These are phyloP conservation scores for Aspergillus terreus DNA, from an alignment of 2,329 filamentous ascomycete species.

Conservation along the genomic window DNA sequence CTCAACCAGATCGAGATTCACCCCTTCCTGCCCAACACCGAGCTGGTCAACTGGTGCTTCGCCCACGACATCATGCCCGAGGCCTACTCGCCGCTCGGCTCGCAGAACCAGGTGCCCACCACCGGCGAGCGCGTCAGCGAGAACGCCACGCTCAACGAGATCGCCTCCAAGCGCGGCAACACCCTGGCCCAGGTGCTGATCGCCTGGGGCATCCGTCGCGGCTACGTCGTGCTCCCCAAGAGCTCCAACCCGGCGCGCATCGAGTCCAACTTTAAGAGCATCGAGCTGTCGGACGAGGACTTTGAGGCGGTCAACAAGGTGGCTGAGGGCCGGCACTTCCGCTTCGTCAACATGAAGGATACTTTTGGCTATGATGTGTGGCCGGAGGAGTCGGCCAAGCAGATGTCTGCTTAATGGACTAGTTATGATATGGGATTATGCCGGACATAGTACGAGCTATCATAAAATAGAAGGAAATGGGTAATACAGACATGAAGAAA, in stretches of 20 bases:
- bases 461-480: slow-evolving; percentile 3
- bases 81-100: slow-evolving; percentile 51
- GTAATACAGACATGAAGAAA: neutral
- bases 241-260: slow-evolving; percentile 64
- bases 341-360: slow-evolving; percentile 80
- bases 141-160: slow-evolving; percentile 56
- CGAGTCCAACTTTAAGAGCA: slow-evolving; percentile 64
- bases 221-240: slow-evolving; percentile 67
- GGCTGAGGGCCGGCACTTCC: slow-evolving; percentile 61
- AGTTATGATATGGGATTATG: slow-evolving; percentile 10
- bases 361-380: slow-evolving; percentile 72
- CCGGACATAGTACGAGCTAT: slow-evolving; percentile 14
- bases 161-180: slow-evolving; percentile 56
- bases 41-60: slow-evolving; percentile 42
- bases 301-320: slow-evolving; percentile 61
- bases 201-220: slow-evolving; percentile 63
- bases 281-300: slow-evolving; percentile 55
- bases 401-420: slow-evolving; percentile 26
- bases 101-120: slow-evolving; percentile 65
- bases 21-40: slow-evolving; percentile 46
- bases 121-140: slow-evolving; percentile 64
- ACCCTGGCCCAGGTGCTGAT: slow-evolving; percentile 60
- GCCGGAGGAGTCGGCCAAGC: slow-evolving; percentile 52
- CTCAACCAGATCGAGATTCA: slow-evolving; percentile 47
- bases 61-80: slow-evolving; percentile 38